phyloP scores from a whole-genome alignment of 371 early-diverging fungal species.

The Mucor mucedo region DNA sequence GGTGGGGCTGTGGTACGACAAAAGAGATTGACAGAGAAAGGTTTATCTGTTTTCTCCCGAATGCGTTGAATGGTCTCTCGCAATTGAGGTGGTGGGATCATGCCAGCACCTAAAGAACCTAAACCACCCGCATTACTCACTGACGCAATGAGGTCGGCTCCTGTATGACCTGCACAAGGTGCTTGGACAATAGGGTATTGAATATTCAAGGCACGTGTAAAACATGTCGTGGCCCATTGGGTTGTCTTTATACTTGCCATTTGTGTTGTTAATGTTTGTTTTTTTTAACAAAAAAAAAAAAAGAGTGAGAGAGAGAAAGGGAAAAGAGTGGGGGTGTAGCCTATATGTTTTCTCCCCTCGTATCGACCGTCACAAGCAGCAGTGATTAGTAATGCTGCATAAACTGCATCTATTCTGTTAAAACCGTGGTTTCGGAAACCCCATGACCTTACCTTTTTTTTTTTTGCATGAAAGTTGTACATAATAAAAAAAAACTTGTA shows the following conservation, averaged over 20 bases:
- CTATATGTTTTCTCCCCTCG: too few species aligned
- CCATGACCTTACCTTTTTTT: too few species aligned
- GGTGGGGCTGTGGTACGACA: constrained; percentile 27
- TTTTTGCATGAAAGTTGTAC: too few species aligned
- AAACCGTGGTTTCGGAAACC: too few species aligned
- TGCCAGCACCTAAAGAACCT: constrained; percentile 47
- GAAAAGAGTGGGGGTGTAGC: too few species aligned
- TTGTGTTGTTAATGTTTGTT: not conserved
- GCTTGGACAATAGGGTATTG: constrained; percentile 49
- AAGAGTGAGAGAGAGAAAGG: not conserved
- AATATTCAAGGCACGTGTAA: constrained; percentile 25
- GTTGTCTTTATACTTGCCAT: constrained; percentile 9
- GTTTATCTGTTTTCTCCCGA: constrained; percentile 31
- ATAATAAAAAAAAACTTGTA: too few species aligned
- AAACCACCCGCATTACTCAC: constrained; percentile 51
- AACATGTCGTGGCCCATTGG: constrained; percentile 18
- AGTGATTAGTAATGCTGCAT: too few species aligned
- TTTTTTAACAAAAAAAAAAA: too few species aligned
- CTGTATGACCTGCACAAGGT: constrained; percentile 51
- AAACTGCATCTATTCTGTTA: too few species aligned
- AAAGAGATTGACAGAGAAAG: constrained; percentile 54
- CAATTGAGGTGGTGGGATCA: constrained; percentile 33
- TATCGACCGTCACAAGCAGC: too few species aligned
- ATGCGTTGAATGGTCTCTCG: constrained; percentile 43
- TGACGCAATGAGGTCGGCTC: constrained; percentile 36